These are phyloP conservation scores for Sarocladium kiliense DNA, from an alignment of 2,329 filamentous ascomycete genomes.

Conservation along the genomic window DNA sequence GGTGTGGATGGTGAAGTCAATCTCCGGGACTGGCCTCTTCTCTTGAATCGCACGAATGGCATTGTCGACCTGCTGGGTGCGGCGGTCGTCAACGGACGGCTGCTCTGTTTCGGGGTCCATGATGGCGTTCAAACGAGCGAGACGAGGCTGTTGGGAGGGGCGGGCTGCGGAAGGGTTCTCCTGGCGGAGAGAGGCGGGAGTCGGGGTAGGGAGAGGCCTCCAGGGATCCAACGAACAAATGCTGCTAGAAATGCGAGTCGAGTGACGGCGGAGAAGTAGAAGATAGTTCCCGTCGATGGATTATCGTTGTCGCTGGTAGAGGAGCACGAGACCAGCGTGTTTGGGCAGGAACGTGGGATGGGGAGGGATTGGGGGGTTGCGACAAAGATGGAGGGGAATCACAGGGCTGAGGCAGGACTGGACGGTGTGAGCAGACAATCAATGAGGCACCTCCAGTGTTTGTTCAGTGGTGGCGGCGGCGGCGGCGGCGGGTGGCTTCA, in stretches of 20 bases:
- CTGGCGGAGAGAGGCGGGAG: conserved; percentile 21
- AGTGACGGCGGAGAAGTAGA: not conserved
- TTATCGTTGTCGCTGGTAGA: not conserved
- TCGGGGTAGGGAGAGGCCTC: conserved; percentile 14
- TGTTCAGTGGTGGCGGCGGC: not conserved
- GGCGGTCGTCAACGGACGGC: conserved; percentile 37
- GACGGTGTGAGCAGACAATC: not conserved
- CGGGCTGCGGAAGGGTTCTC: conserved; percentile 10
- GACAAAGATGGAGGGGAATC: conserved; percentile 9
- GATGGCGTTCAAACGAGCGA: conserved; percentile 17
- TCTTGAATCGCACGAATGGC: conserved; percentile 86
- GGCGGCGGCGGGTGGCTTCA: not conserved
- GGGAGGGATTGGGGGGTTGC: not conserved
- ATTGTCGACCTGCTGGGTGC: conserved; percentile 73
- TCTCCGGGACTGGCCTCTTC: conserved; percentile 94
- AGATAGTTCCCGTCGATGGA: not conserved
- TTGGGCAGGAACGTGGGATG: conserved; percentile 6
- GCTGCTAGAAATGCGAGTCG: not conserved
- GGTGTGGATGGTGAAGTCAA: conserved; percentile 96
- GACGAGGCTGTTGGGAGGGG: conserved; percentile 10
- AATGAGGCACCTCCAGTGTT: not conserved
- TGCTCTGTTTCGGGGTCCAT: conserved; percentile 47
- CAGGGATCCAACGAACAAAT: not conserved
- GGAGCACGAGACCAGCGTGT: conserved; percentile 8
- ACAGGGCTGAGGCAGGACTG: conserved; percentile 1